Base-by-base conservation (phyloP, 1,284 basidiomycete genomes). In the Trametes polyzona region DNA sequence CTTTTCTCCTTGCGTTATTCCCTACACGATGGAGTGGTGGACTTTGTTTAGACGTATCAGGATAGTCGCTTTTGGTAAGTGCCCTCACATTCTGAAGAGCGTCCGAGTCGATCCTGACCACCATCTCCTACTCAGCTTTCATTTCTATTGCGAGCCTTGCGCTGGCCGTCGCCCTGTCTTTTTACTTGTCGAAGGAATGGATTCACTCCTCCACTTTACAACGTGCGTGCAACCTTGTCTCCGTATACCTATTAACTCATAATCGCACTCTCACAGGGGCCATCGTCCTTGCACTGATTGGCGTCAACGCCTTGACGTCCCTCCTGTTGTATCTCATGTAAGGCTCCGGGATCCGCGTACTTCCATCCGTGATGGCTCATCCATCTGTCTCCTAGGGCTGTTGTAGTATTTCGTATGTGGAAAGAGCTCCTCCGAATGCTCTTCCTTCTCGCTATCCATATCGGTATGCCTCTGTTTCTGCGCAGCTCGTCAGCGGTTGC, bases 311-410 rank as follows among this genome's bases (percentile, higher is more conserved):
- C 2, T 53, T 79, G 51, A 76, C 76, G 6, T 69, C 77, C 3
- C 65, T 83, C 24, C 63, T 79, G 37, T 61, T 79, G 39, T 81
- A 81, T 63, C 68, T 83, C 47, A 81, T 83, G 82, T 82, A 61
- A 62, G 76, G 55, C n/a, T n/a, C n/a, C n/a, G n/a, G 4, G 8
- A 5, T 19, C 32, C 36, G 37, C 37, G 16, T 16, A 9, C 17
- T 37, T 19, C 30, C 23, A 27, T 47, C 6, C 23, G 33, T 12
- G 32, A 44, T 11, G 29, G 40, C 49, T 27, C n/a, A 41, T n/a
- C n/a, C 8, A 12, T 46, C 14, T 23, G 40, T n/a, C n/a, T 23
- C 2, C 12, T 17, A 83, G 81, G 80, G 71, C 77, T 19, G 77
- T 82, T 17, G 75, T 81, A 36, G 71, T 70, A 16, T 81, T 81